phyloP scores from a whole-genome alignment of 2,329 filamentous ascomycete genomes.

The Elsinoe batatas region DNA sequence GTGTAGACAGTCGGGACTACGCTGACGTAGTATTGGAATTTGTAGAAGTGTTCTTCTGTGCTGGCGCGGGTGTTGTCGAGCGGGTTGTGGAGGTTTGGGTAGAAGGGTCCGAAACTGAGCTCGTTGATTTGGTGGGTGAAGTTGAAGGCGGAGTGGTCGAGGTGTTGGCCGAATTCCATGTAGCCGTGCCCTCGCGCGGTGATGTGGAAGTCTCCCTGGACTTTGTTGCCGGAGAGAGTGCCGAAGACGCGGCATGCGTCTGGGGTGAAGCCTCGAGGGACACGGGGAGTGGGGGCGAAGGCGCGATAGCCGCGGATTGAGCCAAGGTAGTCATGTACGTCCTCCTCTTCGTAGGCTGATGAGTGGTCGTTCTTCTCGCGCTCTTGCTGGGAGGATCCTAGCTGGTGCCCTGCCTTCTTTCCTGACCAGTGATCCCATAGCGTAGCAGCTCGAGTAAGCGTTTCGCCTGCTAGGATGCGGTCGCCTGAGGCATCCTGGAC shows the following conservation, averaged over 20 bases:
- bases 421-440: conserved; percentile 75
- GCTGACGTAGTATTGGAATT: conserved; percentile 95
- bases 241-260: conserved; percentile 87
- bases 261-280: conserved; percentile 39
- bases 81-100: conserved; percentile 85
- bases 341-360: conserved; percentile 58
- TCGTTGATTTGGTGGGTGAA: conserved; percentile 96
- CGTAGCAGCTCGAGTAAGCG: conserved; percentile 66
- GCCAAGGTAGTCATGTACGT: conserved; percentile 83
- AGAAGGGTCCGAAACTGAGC: conserved; percentile 93
- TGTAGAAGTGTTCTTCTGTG: conserved; percentile 73
- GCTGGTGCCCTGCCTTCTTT: conserved; percentile 49
- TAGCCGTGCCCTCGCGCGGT: conserved; percentile 96
- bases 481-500: conserved; percentile 94
- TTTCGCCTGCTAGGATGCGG: conserved; percentile 69
- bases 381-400: conserved; percentile 51
- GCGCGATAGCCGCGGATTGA: conserved; percentile 56
- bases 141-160: conserved; percentile 85
- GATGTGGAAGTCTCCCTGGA: conserved; percentile 96
- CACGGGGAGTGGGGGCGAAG: conserved; percentile 62
- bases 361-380: conserved; percentile 32
- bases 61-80: conserved; percentile 80
- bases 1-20: conserved; percentile 91
- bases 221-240: conserved; percentile 85
- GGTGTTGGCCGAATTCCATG: conserved; percentile 64